phyloP scores from a whole-genome alignment of 805 yeast genomes.

The Lachancea dasiensis region DNA sequence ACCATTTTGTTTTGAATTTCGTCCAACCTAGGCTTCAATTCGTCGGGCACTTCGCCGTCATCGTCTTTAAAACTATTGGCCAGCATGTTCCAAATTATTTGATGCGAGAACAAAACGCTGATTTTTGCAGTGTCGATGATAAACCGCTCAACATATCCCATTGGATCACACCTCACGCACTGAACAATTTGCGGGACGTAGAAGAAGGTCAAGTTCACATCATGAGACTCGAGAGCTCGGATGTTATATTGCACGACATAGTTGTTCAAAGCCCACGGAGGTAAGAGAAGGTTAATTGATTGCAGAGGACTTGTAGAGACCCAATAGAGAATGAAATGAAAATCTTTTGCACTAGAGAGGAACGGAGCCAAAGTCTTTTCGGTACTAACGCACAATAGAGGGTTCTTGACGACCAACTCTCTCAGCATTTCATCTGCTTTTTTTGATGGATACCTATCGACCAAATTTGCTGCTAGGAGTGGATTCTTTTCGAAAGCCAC shows the following conservation, averaged over 20 bases:
- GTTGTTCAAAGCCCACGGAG: constrained; percentile 62
- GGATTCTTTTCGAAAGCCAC: constrained; percentile 66
- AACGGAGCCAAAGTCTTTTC: constrained; percentile 19
- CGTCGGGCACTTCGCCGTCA: constrained; percentile 73
- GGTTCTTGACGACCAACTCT: constrained; percentile 45
- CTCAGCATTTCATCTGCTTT: constrained; percentile 34
- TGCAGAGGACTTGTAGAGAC: constrained; percentile 73
- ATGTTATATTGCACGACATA: constrained; percentile 78
- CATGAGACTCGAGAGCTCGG: constrained; percentile 83
- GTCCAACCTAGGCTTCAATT: constrained; percentile 78
- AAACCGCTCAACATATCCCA: constrained; percentile 83
- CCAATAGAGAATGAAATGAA: constrained; percentile 55
- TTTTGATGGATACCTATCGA: constrained; percentile 43
- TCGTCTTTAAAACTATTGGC: constrained; percentile 92
- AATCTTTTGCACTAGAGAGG: constrained; percentile 11
- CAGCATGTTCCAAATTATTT: constrained; percentile 94
- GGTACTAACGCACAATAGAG: constrained; percentile 39
- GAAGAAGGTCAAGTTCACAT: constrained; percentile 82
- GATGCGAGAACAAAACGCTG: constrained; percentile 90
- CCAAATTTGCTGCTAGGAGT: constrained; percentile 62
- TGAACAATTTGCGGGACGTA: constrained; percentile 98
- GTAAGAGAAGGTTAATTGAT: constrained; percentile 76
- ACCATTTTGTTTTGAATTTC: constrained; percentile 62
- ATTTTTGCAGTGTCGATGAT: constrained; percentile 89
- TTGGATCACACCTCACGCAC: constrained; percentile 70